Conservation (phyloP, 768 basidiomycete species). For the Trametes villosa region DNA sequence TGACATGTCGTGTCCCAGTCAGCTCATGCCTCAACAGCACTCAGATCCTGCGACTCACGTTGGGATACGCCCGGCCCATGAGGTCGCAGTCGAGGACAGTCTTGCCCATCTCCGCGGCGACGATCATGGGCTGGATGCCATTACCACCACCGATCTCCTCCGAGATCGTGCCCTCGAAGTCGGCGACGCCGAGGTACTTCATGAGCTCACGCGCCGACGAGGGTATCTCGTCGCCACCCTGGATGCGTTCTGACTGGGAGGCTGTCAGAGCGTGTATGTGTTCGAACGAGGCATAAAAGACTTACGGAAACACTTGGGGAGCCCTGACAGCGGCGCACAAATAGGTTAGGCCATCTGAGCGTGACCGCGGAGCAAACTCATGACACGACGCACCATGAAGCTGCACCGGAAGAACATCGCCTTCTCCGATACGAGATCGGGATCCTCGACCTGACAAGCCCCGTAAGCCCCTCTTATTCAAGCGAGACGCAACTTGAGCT, state of each 20-base stretch:
- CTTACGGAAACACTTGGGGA: constrained; percentile 33
- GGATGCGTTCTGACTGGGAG: constrained; percentile 30
- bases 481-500: background rate
- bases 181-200: constrained; percentile 29
- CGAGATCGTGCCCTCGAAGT: constrained; percentile 29
- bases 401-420: constrained; percentile 36
- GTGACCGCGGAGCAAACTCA: background rate
- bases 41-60: constrained; percentile 20
- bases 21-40: background rate
- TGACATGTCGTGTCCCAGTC: background rate
- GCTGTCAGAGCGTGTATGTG: background rate
- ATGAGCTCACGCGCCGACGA: constrained; percentile 27
- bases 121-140: constrained; percentile 39
- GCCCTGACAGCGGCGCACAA: no score
- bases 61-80: constrained; percentile 43
- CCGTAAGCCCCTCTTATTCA: background rate
- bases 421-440: constrained; percentile 46
- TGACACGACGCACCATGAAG: constrained; percentile 29
- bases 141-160: constrained; percentile 50
- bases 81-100: constrained; percentile 42
- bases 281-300: background rate
- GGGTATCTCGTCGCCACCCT: constrained; percentile 32
- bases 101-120: constrained; percentile 34
- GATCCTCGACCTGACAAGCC: constrained; percentile 28
- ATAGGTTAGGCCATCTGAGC: background rate